Conservation (phyloP, 2,329 filamentous ascomycete genomes). For the Tympanopsis confertula region DNA sequence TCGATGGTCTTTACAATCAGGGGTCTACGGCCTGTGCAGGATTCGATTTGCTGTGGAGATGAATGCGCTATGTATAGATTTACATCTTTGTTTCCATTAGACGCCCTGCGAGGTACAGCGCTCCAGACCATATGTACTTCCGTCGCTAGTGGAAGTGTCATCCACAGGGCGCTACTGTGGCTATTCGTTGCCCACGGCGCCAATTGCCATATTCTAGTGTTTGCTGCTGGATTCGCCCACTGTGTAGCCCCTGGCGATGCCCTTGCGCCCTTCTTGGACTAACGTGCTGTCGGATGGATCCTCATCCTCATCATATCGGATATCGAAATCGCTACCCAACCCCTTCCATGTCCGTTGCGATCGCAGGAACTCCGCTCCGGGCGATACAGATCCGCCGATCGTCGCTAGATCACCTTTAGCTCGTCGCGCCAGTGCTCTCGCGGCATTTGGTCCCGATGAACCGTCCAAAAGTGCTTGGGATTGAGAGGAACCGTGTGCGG, state of each 20-base stretch:
- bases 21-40: no score
- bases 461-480: slow-evolving; percentile 1
- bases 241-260: slow-evolving; percentile 50
- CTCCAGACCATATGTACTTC: no score
- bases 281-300: slow-evolving; percentile 29
- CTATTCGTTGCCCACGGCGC: no score
- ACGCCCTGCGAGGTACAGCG: no score
- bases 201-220: no score
- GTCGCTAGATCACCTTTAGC: slow-evolving; percentile 42
- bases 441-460: slow-evolving; percentile 2
- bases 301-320: slow-evolving; percentile 37
- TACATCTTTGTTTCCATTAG: no score
- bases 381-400: slow-evolving; percentile 46
- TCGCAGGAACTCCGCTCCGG: slow-evolving; percentile 48
- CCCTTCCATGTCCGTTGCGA: slow-evolving; percentile 51
- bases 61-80: no score
- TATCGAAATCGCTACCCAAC: slow-evolving; percentile 48
- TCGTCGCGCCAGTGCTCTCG: slow-evolving; percentile 34
- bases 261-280: slow-evolving; percentile 50
- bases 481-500: slow-evolving; percentile 3
- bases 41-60: no score
- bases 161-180: no score
- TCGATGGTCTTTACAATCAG: no score
- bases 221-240: slow-evolving; percentile 31
- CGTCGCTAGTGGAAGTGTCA: no score